Evolutionary conservation across 768 basidiomycete genomes (phyloP), one percentile per base, ranked within the genome.

Genomic region (Podaxis sp.): DNA sequence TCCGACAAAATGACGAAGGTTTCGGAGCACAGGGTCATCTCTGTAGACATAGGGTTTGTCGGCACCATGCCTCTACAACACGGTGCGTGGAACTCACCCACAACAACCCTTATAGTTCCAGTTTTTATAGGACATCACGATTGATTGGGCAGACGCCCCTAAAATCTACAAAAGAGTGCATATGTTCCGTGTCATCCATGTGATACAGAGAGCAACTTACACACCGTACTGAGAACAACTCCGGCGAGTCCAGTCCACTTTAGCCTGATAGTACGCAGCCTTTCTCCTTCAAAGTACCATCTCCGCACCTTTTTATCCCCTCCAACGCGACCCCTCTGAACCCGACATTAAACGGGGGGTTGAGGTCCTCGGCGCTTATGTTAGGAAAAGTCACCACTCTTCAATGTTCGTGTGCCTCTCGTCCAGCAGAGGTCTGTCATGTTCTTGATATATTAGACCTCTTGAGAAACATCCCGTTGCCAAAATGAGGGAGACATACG

Each of bases 1-100:
- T 14, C 64, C 60, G 23, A 50, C 61, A 23, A 57, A 28, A 40
- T 65, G 61, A 23, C 65, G 57, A 36, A 67, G 50, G 14, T 53
- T 48, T 36, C 66, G 64, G 21, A 27, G 42, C 10, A 48, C 51
- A 48, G 61, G 58, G 56, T 67, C 62, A 21, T 63, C 65, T 55
- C 42, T 57, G 50, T 13, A 50, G 52, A 25, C 18, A 54, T 16
- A n/a, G 2, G n/a, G 35, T 13, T 11, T 16, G 32, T 37, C n/a
- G 14, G 27, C 32, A 37, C 7, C 28, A 47, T 7, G 16, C 14
- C 14, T n/a, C 16, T 9, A 18, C 37, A 16, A 44, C 27, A 40
- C 37, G 10, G 42, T 5, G 14, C 16, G 9, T 14, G 13, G n/a
- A 37, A 56, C n/a, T 11, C 36, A 32, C 25, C 37, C 35, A 40